Base-by-base conservation (phyloP, 2,329 filamentous ascomycete species). In the Rhinocladiella mackenziei region DNA sequence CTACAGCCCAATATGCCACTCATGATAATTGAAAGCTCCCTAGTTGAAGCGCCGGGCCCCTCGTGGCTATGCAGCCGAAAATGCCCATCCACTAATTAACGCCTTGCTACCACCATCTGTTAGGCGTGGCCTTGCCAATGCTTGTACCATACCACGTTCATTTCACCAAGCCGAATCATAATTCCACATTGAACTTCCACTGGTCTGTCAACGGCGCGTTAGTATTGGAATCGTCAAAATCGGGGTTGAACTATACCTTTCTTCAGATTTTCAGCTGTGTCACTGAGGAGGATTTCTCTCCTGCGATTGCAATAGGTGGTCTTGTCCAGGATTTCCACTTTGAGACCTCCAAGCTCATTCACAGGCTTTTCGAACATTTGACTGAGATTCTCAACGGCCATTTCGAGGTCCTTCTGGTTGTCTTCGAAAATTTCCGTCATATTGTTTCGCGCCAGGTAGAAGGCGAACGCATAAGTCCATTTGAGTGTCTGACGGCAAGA, bases 301-400 rank as follows among this genome's bases (percentile, higher is more conserved):
- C 92, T 78, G 66, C 92, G 91, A 65, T 86, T 95, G 71, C 94
- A 98, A 65, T 98, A 98, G 0, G 89, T 80, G 3, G 91, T 98
- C 76, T 96, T 97, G 66, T 98, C 91, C 81, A 98, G 86, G 61
- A 98, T 98, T 55, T 96, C 91, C 5, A 95, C 88, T 71, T 96
- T 97, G 48, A 96, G 74, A 33, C 84, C 80, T 3, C 87, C 79
- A 13, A 98, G 73, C 58, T 96, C 89, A 29, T 81, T 71, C n/a
- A 91, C 87, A 0, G 89, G 88, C 71, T 94, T 96, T 75, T 98
- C 92, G 56, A 98, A 98, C 88, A 98, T 95, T 66, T 95, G 89
- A n/a, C 88, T 95, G 54, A 98, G 70, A 45, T 86, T 89, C 70
- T 98, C 92, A 1, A 97, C 92, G 0, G 92, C 91, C 81, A 98